phyloP scores from a whole-genome alignment of 1,284 basidiomycete species.

The Ganoderma lingzhi region DNA sequence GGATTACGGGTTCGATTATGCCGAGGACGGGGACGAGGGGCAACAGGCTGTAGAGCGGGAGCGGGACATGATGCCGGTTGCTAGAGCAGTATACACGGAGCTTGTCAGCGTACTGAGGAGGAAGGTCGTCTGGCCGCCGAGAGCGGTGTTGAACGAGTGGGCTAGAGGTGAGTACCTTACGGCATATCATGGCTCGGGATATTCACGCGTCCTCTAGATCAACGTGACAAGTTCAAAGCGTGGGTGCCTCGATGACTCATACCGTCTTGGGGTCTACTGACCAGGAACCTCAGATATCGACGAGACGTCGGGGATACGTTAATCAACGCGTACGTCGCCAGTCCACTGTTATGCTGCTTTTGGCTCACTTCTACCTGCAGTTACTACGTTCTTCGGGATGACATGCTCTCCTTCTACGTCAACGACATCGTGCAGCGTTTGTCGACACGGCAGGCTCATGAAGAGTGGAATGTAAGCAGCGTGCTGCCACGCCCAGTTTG shows the following conservation, averaged over 20 bases:
- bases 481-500: not conserved
- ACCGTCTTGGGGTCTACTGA: not conserved
- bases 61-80: constrained; percentile 60
- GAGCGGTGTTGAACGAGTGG: constrained; percentile 59
- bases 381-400: constrained; percentile 87
- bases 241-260: constrained; percentile 45
- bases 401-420: constrained; percentile 79
- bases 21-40: constrained; percentile 43
- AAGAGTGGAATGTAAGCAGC: constrained; percentile 74
- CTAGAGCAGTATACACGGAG: constrained; percentile 81
- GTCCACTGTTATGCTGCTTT: not conserved
- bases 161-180: constrained; percentile 62
- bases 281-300: constrained; percentile 66
- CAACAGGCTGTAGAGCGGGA: constrained; percentile 42
- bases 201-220: constrained; percentile 54
- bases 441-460: constrained; percentile 44
- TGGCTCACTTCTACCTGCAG: constrained; percentile 46
- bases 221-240: constrained; percentile 79
- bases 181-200: constrained; percentile 8
- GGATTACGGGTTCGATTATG: constrained; percentile 60
- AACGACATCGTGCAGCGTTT: constrained; percentile 66
- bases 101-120: constrained; percentile 73
- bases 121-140: constrained; percentile 78
- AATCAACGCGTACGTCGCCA: constrained; percentile 79
- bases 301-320: constrained; percentile 91